A percentile compares a stretch with the other conserved stretches of the same genome.
These are phyloP conservation scores for Aquilaria yunnanensis DNA, from an alignment of 345 rosid genomes.

Conservation along the genomic window DNA sequence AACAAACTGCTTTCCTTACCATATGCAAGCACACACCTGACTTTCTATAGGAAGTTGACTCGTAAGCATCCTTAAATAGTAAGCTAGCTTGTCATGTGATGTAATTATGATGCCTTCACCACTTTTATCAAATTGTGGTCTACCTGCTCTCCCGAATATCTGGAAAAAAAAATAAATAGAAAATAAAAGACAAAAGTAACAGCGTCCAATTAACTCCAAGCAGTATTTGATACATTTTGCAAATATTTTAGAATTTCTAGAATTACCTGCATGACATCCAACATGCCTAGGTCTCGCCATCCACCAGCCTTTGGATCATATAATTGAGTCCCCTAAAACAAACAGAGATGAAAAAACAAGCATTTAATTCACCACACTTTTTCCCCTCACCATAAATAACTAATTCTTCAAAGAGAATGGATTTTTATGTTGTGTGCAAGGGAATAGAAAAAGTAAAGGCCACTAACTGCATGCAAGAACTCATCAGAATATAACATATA, in stretches of 20 bases:
- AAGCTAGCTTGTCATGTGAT: conserved; percentile 88
- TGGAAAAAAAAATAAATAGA: conserved; percentile 17
- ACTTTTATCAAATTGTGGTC: conserved; percentile 99
- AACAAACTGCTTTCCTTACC: too few species aligned
- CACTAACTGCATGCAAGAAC: too few species aligned
- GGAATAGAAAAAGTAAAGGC: too few species aligned
- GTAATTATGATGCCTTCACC: conserved; percentile 99
- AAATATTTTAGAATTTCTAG: conserved; percentile 2
- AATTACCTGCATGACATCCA: conserved; percentile 95
- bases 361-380: background rate
- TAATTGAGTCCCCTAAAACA: conserved; percentile 82
- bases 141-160: conserved; percentile 99
- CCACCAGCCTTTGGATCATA: conserved; percentile 99
- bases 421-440: too few species aligned
- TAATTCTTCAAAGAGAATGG: too few species aligned
- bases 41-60: conserved; percentile 98
- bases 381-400: too few species aligned
- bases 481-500: too few species aligned
- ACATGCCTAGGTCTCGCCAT: conserved; percentile 98
- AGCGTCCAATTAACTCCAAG: background rate
- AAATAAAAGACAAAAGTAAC: background rate
- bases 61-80: conserved; percentile 85
- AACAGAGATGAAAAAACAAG: conserved; percentile 17
- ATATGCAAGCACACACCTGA: conserved; percentile 49
- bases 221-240: background rate